Percentiles rank a stretch among this genome's conserved stretches.
These are phyloP conservation scores for Camellia granthamiana DNA, from an alignment of 148 eudicot genomes.

Conservation along the genomic window DNA sequence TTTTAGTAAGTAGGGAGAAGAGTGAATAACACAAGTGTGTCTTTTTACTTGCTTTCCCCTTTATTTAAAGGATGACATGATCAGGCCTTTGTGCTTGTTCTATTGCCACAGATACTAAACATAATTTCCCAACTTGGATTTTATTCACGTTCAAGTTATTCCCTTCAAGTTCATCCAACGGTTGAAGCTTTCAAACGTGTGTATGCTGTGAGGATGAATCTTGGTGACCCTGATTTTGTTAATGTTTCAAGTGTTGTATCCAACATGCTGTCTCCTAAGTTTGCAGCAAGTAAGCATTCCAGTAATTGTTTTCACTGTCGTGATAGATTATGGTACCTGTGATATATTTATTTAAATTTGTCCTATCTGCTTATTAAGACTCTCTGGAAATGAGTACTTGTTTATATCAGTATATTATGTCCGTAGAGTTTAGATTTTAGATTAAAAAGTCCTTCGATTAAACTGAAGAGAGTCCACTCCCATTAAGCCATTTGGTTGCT, in stretches of 20 bases:
- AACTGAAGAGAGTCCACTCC: too few species aligned
- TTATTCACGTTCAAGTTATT: neutral
- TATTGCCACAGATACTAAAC: constrained; percentile 28
- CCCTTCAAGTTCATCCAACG: constrained; percentile 23
- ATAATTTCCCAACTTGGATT: constrained; percentile 23
- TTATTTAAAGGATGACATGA: neutral
- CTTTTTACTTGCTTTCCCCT: neutral
- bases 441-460: too few species aligned
- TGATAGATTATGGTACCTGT: too few species aligned
- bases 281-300: constrained; percentile 19
- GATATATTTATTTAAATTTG: too few species aligned
- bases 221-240: constrained; percentile 42
- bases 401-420: too few species aligned
- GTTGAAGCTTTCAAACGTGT: constrained; percentile 40
- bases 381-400: too few species aligned
- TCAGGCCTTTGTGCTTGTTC: neutral
- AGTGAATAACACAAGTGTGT: too few species aligned
- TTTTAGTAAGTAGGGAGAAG: too few species aligned
- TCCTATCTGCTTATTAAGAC: too few species aligned
- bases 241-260: constrained; percentile 15
- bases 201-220: constrained; percentile 32
- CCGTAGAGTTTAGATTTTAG: too few species aligned
- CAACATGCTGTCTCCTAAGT: constrained; percentile 33
- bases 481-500: too few species aligned
- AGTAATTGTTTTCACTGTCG: neutral